Base-by-base conservation (phyloP, 768 basidiomycete genomes). In the Tephrocybe sp. region DNA sequence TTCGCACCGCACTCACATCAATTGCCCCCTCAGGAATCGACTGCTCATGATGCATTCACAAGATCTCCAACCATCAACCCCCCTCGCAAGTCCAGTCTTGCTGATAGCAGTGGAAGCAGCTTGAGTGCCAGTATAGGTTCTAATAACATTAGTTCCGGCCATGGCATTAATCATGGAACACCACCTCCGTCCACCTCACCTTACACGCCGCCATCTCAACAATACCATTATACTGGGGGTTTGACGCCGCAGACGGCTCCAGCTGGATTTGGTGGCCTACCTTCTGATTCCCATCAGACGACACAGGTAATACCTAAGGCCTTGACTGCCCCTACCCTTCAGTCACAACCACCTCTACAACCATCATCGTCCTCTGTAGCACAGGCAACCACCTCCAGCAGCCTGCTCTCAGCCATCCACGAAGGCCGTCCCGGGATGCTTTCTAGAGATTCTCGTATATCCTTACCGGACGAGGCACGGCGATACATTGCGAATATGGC, bases 381-480 rank as follows among this genome's bases (percentile, higher is more conserved):
- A 29, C 52, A 64, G 39, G 43, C 49, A 33, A 42, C 49, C 57
- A 54, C 61, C 51, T 44, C 58, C 37, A 42, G 49, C 51, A 49
- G 45, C 58, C 59, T 71, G 56, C 65, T 74, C 0, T 63, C 70
- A 9, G 58, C 68, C 1, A 58, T 69, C 5, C 51, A 58, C 23
- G 72, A 72, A 60, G 60, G 61, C 52, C 64, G 66, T 18, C 63
- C 64, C n/a, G 62, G 68, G 34, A 44, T 61, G 4, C 56, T 72
- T 15, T 78, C 79, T n/a, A 78, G 84, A 47, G 84, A 84, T 43
- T 89, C 86, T 8, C 76, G 78, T 19, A 78, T 85, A 42, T 80
- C 84, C 27, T 72, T 90, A 30, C 86, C 89, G 1, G 87, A 90
- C 47, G 90, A 91, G 63, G 84, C 88, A 13, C 80, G 74, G 54